Evolutionary conservation across 306 rosid species (phyloP).

Genomic region (Vigna radiata): DNA sequence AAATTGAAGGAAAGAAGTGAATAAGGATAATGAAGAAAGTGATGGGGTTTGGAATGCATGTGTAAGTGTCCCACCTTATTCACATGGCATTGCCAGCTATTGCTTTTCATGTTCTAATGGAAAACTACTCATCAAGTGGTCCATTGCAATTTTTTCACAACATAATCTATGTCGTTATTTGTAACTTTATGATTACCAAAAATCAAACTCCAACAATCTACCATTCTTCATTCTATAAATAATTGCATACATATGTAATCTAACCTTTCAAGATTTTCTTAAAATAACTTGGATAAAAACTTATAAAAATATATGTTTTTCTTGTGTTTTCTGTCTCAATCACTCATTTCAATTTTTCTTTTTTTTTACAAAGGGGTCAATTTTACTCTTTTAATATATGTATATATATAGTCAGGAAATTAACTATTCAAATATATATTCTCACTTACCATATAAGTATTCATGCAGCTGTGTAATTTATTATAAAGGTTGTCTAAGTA

Average conservation of each 20-base stretch:
- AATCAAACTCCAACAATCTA: neutral
- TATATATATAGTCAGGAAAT: no score
- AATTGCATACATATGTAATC: no score
- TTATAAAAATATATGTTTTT: no score
- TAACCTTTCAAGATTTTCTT: no score
- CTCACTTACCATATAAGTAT: no score
- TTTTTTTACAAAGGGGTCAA: no score
- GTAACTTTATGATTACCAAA: neutral
- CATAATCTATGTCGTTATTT: neutral
- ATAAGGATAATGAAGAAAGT: neutral
- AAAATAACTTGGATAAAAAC: neutral
- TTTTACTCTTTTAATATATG: no score
- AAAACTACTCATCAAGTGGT: constrained; percentile 38
- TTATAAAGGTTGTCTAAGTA: no score
- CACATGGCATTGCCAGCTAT: constrained; percentile 45
- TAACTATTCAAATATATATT: no score
- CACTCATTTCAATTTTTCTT: no score
- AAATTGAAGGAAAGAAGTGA: neutral
- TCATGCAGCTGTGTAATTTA: no score
- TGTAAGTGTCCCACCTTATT: constrained; percentile 38
- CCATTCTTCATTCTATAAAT: neutral
- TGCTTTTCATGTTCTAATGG: constrained; percentile 32
- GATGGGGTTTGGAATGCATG: neutral
- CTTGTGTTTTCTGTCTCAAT: no score
- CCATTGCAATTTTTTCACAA: constrained; percentile 20